Percentiles rank a stretch among this genome's conserved stretches.
These are phyloP conservation scores for Cladosporium halotolerans DNA, from an alignment of 2,329 filamentous ascomycete species.

Conservation along the genomic window DNA sequence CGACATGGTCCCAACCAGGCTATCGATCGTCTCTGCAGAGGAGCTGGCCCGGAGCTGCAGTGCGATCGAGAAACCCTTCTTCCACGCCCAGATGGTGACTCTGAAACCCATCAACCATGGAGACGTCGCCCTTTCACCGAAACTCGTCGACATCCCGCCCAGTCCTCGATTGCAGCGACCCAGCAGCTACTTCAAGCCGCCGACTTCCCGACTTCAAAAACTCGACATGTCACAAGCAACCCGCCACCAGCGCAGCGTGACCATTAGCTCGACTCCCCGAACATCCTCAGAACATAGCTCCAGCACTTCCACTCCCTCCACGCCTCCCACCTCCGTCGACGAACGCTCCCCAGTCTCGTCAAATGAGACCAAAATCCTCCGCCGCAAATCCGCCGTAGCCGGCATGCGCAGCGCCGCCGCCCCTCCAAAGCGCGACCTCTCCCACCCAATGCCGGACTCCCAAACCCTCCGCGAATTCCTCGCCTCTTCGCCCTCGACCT, in stretches of 20 bases:
- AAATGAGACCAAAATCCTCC: not conserved
- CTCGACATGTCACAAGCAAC: not conserved
- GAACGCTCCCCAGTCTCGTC: constrained; percentile 7
- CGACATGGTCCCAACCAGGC: constrained; percentile 7
- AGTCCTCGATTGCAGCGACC: constrained; percentile 1
- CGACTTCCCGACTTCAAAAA: not conserved
- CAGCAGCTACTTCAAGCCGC: not conserved
- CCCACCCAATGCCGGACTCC: not conserved
- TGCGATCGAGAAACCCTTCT: not conserved
- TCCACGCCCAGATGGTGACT: constrained; percentile 5
- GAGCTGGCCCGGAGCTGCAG: constrained; percentile 3
- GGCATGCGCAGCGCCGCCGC: constrained; percentile 1
- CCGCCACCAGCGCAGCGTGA: not conserved
- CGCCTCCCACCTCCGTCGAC: constrained; percentile 10
- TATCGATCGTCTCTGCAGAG: constrained; percentile 7
- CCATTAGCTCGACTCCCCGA: not conserved
- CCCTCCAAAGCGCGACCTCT: not conserved
- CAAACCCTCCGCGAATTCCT: constrained; percentile 7
- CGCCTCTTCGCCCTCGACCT: not conserved
- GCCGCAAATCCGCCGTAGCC: constrained; percentile 7
- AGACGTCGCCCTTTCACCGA: not conserved
- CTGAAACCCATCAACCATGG: constrained; percentile 4
- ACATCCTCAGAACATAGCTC: constrained; percentile 3
- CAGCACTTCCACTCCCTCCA: constrained; percentile 4
- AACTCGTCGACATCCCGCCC: constrained; percentile 9